Conservation (phyloP, 2,329 filamentous ascomycete genomes). For the Aspergillus sp. region DNA sequence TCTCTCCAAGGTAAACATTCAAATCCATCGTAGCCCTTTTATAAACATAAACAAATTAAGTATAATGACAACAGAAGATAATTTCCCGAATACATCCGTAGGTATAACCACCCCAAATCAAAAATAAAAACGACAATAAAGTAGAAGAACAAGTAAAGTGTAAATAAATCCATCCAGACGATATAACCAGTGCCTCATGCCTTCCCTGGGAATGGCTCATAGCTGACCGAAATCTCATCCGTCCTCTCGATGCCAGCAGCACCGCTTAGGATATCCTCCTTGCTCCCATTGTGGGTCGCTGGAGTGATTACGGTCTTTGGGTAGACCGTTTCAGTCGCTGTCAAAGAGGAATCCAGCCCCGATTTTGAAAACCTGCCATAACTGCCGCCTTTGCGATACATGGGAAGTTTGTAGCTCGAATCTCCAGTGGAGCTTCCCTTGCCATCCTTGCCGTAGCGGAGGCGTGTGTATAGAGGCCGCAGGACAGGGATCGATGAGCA, state of each 20-base stretch:
- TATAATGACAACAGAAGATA: no score
- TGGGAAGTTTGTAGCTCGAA: conserved; percentile 21
- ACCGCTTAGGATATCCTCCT: conserved; percentile 20
- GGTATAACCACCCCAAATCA: no score
- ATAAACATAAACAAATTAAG: no score
- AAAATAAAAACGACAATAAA: no score
- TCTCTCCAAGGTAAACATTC: fast-evolving
- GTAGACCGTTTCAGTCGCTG: neutral
- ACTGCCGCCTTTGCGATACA: conserved; percentile 19
- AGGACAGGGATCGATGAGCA: conserved; percentile 4
- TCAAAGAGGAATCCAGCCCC: neutral
- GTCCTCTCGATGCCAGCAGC: conserved; percentile 23
- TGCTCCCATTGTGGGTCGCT: conserved; percentile 5
- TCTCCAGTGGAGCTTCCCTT: conserved; percentile 13
- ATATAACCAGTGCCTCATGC: neutral
- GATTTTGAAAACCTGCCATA: conserved; percentile 10
- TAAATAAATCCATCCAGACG: no score
- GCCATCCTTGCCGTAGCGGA: conserved; percentile 17
- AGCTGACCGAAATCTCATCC: conserved; percentile 20
- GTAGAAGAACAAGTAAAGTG: no score
- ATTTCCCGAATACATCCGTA: no score
- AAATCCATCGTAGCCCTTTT: no score
- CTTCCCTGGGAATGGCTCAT: neutral
- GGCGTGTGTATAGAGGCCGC: neutral
- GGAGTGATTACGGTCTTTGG: neutral